Evolutionary conservation across 108 stramenopile genomes (phyloP).

Genomic region (Nitzschia sp.): DNA sequence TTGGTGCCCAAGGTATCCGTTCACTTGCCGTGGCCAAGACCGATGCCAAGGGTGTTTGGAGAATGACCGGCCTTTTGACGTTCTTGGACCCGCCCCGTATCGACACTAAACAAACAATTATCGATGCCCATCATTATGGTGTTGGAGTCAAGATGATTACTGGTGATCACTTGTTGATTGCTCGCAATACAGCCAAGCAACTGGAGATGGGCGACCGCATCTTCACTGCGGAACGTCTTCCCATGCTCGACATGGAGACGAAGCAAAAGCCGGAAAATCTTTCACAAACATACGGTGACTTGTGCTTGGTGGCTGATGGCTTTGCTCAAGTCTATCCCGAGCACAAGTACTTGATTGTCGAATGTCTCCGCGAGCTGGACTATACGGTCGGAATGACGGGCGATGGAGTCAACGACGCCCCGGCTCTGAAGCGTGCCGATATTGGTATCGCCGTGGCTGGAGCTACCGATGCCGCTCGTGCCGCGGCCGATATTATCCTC

Average conservation of each 20-base stretch:
- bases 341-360: constrained; percentile 82
- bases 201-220: constrained; percentile 67
- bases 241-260: constrained; percentile 44
- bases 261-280: constrained; percentile 46
- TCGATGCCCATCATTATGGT: constrained; percentile 45
- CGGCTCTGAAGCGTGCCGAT: constrained; percentile 83
- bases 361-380: constrained; percentile 48
- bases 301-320: constrained; percentile 63
- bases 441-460: constrained; percentile 83
- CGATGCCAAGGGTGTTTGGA: constrained; percentile 47
- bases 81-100: constrained; percentile 85
- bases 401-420: constrained; percentile 96
- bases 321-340: constrained; percentile 85
- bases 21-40: constrained; percentile 64
- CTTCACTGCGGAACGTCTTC: constrained; percentile 41
- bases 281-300: constrained; percentile 41
- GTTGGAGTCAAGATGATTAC: constrained; percentile 89
- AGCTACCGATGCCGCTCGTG: constrained; percentile 90
- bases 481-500: constrained; percentile 85
- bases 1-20: constrained; percentile 72
- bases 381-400: constrained; percentile 62
- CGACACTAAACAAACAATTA: constrained; percentile 77
- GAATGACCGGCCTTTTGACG: constrained; percentile 71
- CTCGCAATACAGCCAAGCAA: constrained; percentile 59
- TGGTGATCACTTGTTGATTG: constrained; percentile 83